phyloP scores from a whole-genome alignment of 352 stramenopile genomes.

The Pythium chondricola region DNA sequence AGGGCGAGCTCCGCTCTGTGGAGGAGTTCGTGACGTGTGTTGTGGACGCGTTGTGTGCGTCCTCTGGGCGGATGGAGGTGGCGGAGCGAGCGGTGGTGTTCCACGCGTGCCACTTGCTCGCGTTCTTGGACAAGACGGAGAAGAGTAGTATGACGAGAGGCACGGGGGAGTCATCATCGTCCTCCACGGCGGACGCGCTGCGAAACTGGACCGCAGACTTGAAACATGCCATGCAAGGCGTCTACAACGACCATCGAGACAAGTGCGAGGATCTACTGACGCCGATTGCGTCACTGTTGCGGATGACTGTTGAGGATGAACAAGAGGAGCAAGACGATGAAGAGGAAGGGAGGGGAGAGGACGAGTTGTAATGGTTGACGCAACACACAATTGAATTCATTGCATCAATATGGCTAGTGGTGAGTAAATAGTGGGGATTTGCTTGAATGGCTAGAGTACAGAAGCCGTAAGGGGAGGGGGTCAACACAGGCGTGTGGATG shows the following conservation, averaged over 20 bases:
- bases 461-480: background rate
- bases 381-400: no score
- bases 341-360: background rate
- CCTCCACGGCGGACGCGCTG: slow-evolving; percentile 15
- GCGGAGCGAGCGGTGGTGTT: slow-evolving; percentile 66
- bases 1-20: slow-evolving; percentile 15
- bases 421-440: no score
- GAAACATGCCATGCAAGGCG: slow-evolving; percentile 27
- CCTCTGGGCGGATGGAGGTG: slow-evolving; percentile 38
- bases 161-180: slow-evolving; percentile 1
- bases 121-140: slow-evolving; percentile 38
- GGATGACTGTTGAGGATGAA: slow-evolving; percentile 4
- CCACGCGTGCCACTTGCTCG: slow-evolving; percentile 47
- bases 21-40: slow-evolving; percentile 34
- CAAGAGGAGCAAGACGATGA: background rate
- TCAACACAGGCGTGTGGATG: background rate
- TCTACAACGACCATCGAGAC: slow-evolving; percentile 30
- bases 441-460: background rate
- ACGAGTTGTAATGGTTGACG: background rate
- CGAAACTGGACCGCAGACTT: slow-evolving; percentile 35
- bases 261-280: slow-evolving; percentile 49
- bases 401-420: no score
- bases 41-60: slow-evolving; percentile 38
- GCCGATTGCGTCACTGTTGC: slow-evolving; percentile 18
- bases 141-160: slow-evolving; percentile 18